Base-by-base conservation (phyloP, 495 filamentous ascomycete genomes). In the Polyplosphaeria fusca region DNA sequence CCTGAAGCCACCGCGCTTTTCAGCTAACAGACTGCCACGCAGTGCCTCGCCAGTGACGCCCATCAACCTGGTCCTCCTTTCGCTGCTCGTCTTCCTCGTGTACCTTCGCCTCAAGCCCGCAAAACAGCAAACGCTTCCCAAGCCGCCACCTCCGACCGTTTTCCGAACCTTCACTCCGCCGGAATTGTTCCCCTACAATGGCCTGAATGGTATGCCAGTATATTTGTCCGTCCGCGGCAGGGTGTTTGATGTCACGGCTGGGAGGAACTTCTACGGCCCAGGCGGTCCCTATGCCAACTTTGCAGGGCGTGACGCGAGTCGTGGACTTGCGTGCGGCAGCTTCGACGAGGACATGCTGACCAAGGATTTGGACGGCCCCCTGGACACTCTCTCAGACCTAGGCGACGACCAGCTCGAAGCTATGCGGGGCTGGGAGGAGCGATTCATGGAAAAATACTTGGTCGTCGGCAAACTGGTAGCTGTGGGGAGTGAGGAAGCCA, bases 331-430 rank as follows among this genome's bases (percentile, higher is more conserved):
- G 2, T 87, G 80, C 72, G 88, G 90, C 60, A 95, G 89, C 74
- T 97, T 98, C 70, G 94, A 96, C 67, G 86, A 90, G 76, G 86
- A 90, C 3, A 95, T 97, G 93, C 73, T 97, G 75, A 97, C 93
- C 30, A 86, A 94, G 75, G 87, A 96, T 69, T 71, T 97, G 47
- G 80, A 91, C 39, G 90, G 82, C 2, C 91, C 91, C 22, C 73
- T 98, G 54, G 94, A 98, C 71, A 84, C 78, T 42, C 77, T 97
- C 22, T 77, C 82, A 48, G 89, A 86, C 44, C 73, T 98, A 43
- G 82, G 79, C 13, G 72, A 67, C 0, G 91, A 95, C 25, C 84
- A 96, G 77, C 76, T 86, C 72, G 89, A 90, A 67, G 86, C 89
- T 39, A 72, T 98, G 70, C 77, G 78, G 68, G 87, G 86, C 5